Evolutionary conservation across 2,329 filamentous ascomycete species (phyloP).

Genomic region (Fusarium sp.): DNA sequence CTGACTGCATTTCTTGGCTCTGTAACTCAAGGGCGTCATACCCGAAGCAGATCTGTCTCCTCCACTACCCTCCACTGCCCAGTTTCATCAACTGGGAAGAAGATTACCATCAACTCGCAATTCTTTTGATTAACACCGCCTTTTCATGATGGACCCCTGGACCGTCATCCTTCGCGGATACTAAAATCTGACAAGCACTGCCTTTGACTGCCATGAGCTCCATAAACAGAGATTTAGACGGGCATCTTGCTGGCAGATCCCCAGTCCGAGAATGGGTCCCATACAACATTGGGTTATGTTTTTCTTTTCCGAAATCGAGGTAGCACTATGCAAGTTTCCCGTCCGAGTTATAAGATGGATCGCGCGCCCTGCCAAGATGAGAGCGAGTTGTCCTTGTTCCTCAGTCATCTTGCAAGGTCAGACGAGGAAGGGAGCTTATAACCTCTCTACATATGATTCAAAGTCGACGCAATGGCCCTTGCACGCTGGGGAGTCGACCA

Average conservation of each 20-base stretch:
- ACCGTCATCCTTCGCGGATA: slow-evolving; percentile 6
- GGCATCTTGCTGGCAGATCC: slow-evolving; percentile 23
- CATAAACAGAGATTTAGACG: slow-evolving; percentile 24
- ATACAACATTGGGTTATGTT: slow-evolving; percentile 1
- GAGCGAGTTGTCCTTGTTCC: neutral
- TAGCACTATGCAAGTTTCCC: neutral
- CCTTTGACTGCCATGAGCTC: slow-evolving; percentile 10
- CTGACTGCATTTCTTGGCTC: slow-evolving; percentile 14
- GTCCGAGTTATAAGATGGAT: slow-evolving; percentile 23
- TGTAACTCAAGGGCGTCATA: neutral
- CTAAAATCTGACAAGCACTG: slow-evolving; percentile 40
- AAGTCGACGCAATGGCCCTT: slow-evolving; percentile 31
- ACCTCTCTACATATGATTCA: neutral
- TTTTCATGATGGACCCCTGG: slow-evolving; percentile 11
- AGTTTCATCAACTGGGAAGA: slow-evolving; percentile 8
- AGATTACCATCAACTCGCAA: neutral
- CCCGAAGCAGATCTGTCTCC: neutral
- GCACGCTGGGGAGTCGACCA: slow-evolving; percentile 29
- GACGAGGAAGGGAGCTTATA: neutral
- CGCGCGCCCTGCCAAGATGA: neutral
- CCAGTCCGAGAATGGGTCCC: slow-evolving; percentile 8
- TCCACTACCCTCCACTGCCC: neutral
- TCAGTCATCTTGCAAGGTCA: neutral
- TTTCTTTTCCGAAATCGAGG: slow-evolving; percentile 1
- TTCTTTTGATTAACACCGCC: slow-evolving; percentile 19